Evolutionary conservation across 352 stramenopile species (phyloP), one percentile per base, ranked within the genome.

Genomic region (Globisporangium rhizosaccharum): DNA sequence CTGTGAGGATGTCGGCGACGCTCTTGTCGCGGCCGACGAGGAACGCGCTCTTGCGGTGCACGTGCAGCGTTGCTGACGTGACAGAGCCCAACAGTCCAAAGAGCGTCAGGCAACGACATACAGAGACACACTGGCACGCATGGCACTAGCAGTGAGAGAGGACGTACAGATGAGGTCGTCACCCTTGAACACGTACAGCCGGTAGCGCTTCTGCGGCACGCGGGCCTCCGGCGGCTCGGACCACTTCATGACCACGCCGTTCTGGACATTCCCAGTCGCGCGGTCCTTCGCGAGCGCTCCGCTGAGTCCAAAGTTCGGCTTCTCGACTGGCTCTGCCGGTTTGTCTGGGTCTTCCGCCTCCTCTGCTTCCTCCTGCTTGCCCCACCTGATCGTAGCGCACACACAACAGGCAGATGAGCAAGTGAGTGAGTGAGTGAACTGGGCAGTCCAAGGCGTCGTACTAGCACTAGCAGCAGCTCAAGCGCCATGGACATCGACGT

Each of bases 161-260:
- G 41, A 55, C 76, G 45, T 61, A 95, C 87, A 75, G 44, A 96
- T 75, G 11, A 80, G 63, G 28, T 92, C 66, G 57, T 96, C 85
- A 63, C 85, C 75, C 64, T 98, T 98, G 73, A 99, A 99, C 39
- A 99, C 96, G 73, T 99, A 99, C 4, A 99, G 71, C 17, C 96
- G 82, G 87, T 96, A 99, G 59, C 89, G 79, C 23, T 90, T 90
- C 48, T 87, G 85, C 9, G 97, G 97, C 47, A 85, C 73, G 10
- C 91, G 72, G 12, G 97, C 96, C 66, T 99, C 97, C 0, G 91
- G 77, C 3, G 97, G 97, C 86, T 99, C 96, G 17, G 88, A 95
- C 79, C 94, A 99, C 75, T 99, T 99, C 36, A 99, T 82, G 30
- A 98, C 78, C 1, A 99, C 85, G 33, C 97, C 97, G 55, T 99